These are phyloP conservation scores for Chaetomium strumarium DNA, from an alignment of 2,329 filamentous ascomycete species.

Conservation along the genomic window DNA sequence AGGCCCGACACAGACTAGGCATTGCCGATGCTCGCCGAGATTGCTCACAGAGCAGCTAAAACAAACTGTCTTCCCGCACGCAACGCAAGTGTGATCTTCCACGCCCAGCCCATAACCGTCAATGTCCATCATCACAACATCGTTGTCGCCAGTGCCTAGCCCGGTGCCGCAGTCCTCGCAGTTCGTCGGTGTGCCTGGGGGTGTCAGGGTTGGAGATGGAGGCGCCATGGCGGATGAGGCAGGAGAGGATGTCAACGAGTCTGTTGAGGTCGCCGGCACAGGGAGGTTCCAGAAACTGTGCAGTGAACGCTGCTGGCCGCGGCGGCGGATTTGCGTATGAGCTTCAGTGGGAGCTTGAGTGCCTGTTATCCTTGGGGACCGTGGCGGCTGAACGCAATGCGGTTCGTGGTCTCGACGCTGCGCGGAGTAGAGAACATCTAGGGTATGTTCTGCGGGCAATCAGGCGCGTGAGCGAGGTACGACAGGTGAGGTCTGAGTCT, in stretches of 20 bases:
- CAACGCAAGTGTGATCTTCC: slow-evolving; percentile 37
- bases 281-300: slow-evolving; percentile 58
- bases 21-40: slow-evolving; percentile 48
- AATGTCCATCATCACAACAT: slow-evolving; percentile 35
- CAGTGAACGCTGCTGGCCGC: slow-evolving; percentile 43
- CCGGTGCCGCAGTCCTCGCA: slow-evolving; percentile 50
- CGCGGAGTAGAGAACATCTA: slow-evolving; percentile 53
- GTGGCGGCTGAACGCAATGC: slow-evolving; percentile 20
- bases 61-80: slow-evolving; percentile 52
- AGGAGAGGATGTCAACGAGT: slow-evolving; percentile 25
- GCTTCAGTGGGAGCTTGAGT: slow-evolving; percentile 13
- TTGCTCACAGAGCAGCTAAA: slow-evolving; percentile 55
- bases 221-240: slow-evolving; percentile 18
- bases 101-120: slow-evolving; percentile 28
- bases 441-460: slow-evolving; percentile 44
- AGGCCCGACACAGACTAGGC: slow-evolving; percentile 45
- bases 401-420: slow-evolving; percentile 34
- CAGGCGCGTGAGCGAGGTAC: slow-evolving; percentile 17
- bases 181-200: slow-evolving; percentile 26
- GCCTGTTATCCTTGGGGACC: slow-evolving; percentile 16
- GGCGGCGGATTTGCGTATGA: slow-evolving; percentile 12
- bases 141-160: slow-evolving; percentile 29
- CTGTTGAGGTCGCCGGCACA: slow-evolving; percentile 28
- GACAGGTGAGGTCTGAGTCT: neutral
- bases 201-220: neutral